Evolutionary conservation across 495 filamentous ascomycete genomes (phyloP), one percentile per base, ranked within the genome.

Genomic region (Talaromyces ruber): DNA sequence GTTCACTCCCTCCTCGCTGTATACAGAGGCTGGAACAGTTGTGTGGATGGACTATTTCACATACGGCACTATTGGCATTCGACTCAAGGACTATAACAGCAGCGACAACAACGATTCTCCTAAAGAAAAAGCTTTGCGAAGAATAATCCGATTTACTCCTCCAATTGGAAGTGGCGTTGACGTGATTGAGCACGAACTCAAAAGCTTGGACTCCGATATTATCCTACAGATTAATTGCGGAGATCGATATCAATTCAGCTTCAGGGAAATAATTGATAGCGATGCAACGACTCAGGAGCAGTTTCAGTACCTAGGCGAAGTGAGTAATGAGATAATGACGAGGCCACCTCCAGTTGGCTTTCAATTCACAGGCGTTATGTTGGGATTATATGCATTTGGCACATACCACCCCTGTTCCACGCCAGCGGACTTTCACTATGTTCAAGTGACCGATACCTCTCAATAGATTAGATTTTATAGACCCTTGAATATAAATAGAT

Each of bases 381-480:
- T 78, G 34, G 76, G 78, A 0, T 11, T 79, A 21, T 80, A 80
- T 66, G 63, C 72, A n/a, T 76, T 76, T 68, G 76, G 75, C 12
- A 73, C 77, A 37, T 64, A 68, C 0, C 74, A 79, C 37, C 61
- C 67, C n/a, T 74, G 71, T 43, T 62, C 74, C 43, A 64, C 59
- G 18, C 74, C 78, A 7, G 78, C 76, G 2, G 78, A 79, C 55
- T 79, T 80, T 65, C 60, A 59, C 22, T 74, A 76, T 67, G 74
- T 32, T 39, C 12, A 39, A 39, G 34, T 39, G 34, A 39, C 34
- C 34, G 16, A 39, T 39, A 39, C 34, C 14, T 14, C 34, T 39
- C 34, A 39, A 16, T 39, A 39, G 34, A 39, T 16, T 4, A 39
- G 14, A 16, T 39, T 1, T 39, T 5, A 39, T 39, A 39, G 34